Conservation (phyloP, 176 grass and related monocot genomes). For the Avena eriantha region DNA sequence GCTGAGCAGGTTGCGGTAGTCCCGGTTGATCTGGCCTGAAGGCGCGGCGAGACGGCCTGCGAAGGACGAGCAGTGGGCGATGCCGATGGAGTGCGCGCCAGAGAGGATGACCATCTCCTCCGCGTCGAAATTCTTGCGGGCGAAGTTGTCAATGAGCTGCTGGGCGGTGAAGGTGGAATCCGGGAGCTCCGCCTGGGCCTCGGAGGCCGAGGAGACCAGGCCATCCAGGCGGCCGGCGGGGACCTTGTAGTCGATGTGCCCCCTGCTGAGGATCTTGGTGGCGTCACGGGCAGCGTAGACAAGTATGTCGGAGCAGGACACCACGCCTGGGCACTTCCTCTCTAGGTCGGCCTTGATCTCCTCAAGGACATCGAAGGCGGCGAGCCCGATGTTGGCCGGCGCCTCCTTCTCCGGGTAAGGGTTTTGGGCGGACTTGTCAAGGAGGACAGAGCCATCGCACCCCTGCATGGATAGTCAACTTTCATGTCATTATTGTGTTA, state of each 20-base stretch:
- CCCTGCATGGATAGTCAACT: slow-evolving; percentile 39
- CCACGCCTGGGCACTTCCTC: slow-evolving; percentile 48
- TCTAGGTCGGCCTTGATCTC: slow-evolving; percentile 56
- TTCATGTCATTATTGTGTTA: neutral
- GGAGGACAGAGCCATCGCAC: slow-evolving; percentile 64
- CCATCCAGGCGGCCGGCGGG: slow-evolving; percentile 72
- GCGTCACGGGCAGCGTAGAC: slow-evolving; percentile 66
- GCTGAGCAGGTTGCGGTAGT: slow-evolving; percentile 42
- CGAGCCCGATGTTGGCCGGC: slow-evolving; percentile 49
- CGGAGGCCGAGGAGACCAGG: slow-evolving; percentile 41
- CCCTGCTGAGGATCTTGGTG: slow-evolving; percentile 51
- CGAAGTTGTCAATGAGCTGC: slow-evolving; percentile 46
- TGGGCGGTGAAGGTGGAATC: slow-evolving; percentile 40
- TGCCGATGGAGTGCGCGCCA: slow-evolving; percentile 74
- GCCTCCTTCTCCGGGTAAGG: slow-evolving; percentile 57
- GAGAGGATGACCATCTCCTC: slow-evolving; percentile 72
- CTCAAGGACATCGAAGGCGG: slow-evolving; percentile 64
- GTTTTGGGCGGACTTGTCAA: slow-evolving; percentile 41
- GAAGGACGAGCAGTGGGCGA: slow-evolving; percentile 64
- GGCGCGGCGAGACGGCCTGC: slow-evolving; percentile 48
- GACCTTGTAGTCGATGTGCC: slow-evolving; percentile 50
- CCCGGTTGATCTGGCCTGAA: neutral
- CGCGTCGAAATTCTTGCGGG: slow-evolving; percentile 53
- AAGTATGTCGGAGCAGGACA: slow-evolving; percentile 73
- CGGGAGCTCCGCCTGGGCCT: slow-evolving; percentile 59